A percentile compares a stretch with the other conserved stretches of the same genome.
Conservation (phyloP, 23 red algal species). For the Gracilaria caudata region DNA sequence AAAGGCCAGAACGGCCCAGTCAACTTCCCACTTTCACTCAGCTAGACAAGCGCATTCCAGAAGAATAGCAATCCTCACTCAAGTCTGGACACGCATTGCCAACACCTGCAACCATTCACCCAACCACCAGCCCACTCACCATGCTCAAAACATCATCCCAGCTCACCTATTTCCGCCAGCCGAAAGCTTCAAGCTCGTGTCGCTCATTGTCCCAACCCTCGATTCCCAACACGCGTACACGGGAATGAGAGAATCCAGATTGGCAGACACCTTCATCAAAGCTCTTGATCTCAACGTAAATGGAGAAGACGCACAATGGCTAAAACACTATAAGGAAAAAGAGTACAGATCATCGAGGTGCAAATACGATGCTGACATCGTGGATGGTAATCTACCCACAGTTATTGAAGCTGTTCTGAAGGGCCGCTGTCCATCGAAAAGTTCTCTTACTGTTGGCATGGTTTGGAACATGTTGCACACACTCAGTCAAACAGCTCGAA, state of each 20-base stretch:
- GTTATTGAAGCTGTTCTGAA: constrained; percentile 41
- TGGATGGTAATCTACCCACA: constrained; percentile 63
- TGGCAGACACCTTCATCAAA: constrained; percentile 45
- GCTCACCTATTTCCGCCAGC: constrained; percentile 44
- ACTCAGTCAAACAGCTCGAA: constrained; percentile 46
- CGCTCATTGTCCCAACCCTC: constrained; percentile 47
- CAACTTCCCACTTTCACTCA: neutral
- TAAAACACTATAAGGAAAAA: constrained; percentile 66
- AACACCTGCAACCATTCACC: neutral
- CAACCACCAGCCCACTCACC: neutral
- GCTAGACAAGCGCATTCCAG: neutral
- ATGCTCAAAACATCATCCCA: neutral
- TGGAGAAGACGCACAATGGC: constrained; percentile 58
- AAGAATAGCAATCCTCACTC: constrained; percentile 23
- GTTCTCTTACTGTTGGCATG: constrained; percentile 55
- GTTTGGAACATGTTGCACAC: constrained; percentile 51
- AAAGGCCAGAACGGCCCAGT: neutral
- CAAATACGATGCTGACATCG: constrained; percentile 48
- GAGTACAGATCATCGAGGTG: constrained; percentile 43
- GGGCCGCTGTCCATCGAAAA: constrained; percentile 31
- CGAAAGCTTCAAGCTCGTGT: constrained; percentile 53
- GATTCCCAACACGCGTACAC: constrained; percentile 53
- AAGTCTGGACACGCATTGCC: constrained; percentile 24
- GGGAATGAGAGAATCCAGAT: constrained; percentile 62
- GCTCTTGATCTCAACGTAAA: constrained; percentile 39